These are phyloP conservation scores for Daldinia concentrica DNA, from an alignment of 495 filamentous ascomycete species.

Conservation along the genomic window DNA sequence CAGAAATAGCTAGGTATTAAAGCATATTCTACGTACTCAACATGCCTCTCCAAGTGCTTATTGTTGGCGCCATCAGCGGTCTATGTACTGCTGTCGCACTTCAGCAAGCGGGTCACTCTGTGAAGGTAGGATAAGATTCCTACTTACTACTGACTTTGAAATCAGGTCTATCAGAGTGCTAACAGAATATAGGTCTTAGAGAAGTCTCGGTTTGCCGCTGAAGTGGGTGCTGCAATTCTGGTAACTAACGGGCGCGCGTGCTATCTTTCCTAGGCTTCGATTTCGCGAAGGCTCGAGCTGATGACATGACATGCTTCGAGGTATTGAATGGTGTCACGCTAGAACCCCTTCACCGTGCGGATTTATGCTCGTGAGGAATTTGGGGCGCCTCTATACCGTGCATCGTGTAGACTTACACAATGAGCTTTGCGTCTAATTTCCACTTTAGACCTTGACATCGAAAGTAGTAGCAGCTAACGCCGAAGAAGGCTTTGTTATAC, in stretches of 20 bases:
- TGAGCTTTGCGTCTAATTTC: constrained; percentile 12
- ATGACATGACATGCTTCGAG: constrained; percentile 23
- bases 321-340: constrained; percentile 12
- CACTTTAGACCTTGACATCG: constrained; percentile 10
- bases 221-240: constrained; percentile 1
- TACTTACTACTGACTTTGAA: not conserved
- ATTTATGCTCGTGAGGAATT: constrained; percentile 16
- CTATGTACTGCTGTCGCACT: constrained; percentile 65
- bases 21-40: not conserved
- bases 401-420: constrained; percentile 33
- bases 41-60: constrained; percentile 48
- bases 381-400: constrained; percentile 18
- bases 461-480: constrained; percentile 40
- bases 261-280: constrained; percentile 54
- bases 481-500: constrained; percentile 49
- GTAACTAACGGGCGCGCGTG: constrained; percentile 57
- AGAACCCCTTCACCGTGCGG: constrained; percentile 9
- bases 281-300: constrained; percentile 22
- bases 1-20: not conserved
- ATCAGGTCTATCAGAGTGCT: not conserved
- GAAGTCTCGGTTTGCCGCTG: not conserved
- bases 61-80: constrained; percentile 67
- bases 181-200: constrained; percentile 10
- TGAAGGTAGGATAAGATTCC: constrained; percentile 45
- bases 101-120: constrained; percentile 61